Base-by-base conservation (phyloP, 2,329 filamentous ascomycete species). In the Fusarium devonianum region DNA sequence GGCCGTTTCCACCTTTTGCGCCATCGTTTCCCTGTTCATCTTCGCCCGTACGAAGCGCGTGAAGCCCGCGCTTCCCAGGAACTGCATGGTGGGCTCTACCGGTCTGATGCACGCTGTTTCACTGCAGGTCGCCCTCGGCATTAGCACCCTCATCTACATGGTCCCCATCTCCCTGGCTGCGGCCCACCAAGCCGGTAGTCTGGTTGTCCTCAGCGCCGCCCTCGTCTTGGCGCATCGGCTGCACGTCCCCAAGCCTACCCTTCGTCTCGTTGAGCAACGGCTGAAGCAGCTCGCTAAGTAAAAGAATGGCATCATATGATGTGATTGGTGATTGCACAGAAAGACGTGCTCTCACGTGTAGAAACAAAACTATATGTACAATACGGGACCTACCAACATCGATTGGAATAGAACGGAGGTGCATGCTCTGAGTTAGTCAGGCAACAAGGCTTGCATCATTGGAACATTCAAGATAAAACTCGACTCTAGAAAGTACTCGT, bases 131-230 rank as follows among this genome's bases (percentile, higher is more conserved):
- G 78, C 85, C 1, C 82, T 99, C 5, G 94, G 94, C 17, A 96
- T 99, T 70, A 85, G 81, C 57, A 99, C 94, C 0, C 79, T 99
- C 52, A 87, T 96, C 65, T 97, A 97, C 75, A 87, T 99, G 70
- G 92, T 99, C 1, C 94, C 95, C 4, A 88, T 88, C 3, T 87
- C 88, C 55, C 77, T 99, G 8, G 94, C 93, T 1, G 92, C 93
- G 3, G 86, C 90, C 7, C 94, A 99, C 72, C 94, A 99, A 74
- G 94, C 94, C 2, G 93, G 94, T 28, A 90, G 87, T 51, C 75
- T 99, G 60, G 90, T 90, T 2, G 77, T 99, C 14, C 75, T 99
- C 53, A 95, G 90, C 0, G 91, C 90, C 33, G 87, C 87, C 0
- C 76, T 96, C 16, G 81, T 97, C 1, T 76, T 97, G 26, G 90